A percentile compares a stretch with the other conserved stretches of the same genome.
Evolutionary conservation across 169 alveolate species (phyloP).

Genomic region (Plasmodium gaboni): DNA sequence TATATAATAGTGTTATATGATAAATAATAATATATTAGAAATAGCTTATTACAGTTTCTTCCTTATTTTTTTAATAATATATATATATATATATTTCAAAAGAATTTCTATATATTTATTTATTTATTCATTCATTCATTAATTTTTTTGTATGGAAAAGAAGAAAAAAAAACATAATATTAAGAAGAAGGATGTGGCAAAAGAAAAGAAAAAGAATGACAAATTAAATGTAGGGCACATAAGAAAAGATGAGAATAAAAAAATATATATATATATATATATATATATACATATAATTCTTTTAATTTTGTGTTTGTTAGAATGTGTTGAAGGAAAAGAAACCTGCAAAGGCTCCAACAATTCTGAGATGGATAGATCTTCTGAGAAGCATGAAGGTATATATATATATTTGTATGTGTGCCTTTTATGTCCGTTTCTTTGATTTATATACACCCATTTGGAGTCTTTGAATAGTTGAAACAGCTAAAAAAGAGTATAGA

Average conservation of each 20-base stretch:
- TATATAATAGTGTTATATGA: too few relatives aligned
- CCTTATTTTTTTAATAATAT: too few relatives aligned
- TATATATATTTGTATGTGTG: background rate
- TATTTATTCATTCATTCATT: background rate
- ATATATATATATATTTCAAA: background rate
- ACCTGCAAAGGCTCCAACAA: slow-evolving; percentile 31
- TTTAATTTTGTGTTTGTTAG: slow-evolving; percentile 8
- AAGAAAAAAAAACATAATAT: background rate
- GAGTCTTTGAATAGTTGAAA: slow-evolving; percentile 12
- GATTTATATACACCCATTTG: background rate
- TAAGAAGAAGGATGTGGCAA: slow-evolving; percentile 17
- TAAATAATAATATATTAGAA: too few relatives aligned
- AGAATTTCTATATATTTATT: background rate
- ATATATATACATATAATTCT: background rate
- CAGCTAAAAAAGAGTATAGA: slow-evolving; percentile 54
- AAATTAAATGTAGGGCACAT: background rate
- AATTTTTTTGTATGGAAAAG: background rate
- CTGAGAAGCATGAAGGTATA: slow-evolving; percentile 38
- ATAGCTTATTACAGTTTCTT: too few relatives aligned
- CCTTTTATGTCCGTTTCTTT: background rate
- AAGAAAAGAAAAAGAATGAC: slow-evolving; percentile 18
- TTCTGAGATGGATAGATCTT: slow-evolving; percentile 42
- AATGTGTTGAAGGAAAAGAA: slow-evolving; percentile 20
- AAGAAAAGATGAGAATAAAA: background rate
- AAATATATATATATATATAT: background rate